Evolutionary conservation across 192 early-diverging fungal species (phyloP), one percentile per base, ranked within the genome.

Genomic region (Diversispora eburnea): DNA sequence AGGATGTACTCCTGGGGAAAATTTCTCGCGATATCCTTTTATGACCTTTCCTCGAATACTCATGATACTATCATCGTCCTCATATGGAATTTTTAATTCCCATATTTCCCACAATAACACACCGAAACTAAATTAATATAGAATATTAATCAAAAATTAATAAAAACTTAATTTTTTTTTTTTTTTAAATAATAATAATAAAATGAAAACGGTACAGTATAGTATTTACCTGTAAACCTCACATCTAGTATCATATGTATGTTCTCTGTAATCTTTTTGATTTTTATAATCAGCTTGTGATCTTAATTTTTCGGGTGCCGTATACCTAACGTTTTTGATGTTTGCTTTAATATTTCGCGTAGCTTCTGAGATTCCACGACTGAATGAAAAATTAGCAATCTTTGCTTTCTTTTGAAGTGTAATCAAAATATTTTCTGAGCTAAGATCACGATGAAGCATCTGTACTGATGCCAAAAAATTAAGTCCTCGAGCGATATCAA

Each of bases 311-410:
- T 72, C 70, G 2, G 70, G 70, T 5, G 70, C 70, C 46, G 48
- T 61, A 39, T 72, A 72, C 25, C 70, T 43, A 33, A 49, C 45
- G 13, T 43, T 47, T 19, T 57, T 20, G 12, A 41, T 55, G 25
- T 3, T 43, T 3, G 42, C 15, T 5, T 8, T 49, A 22, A 22
- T 60, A 25, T 43, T 17, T 39, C 22, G 9, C 0, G 69, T 58
- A 22, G 9, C 12, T 0, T 52, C 57, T 8, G 10, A 1, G 13
- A 61, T 5, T 0, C 8, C 22, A 17, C 58, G 10, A 41, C 70
- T 73, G 12, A 77, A 70, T 25, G 70, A 76, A 72, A 82, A 82
- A 67, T 82, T 73, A 0, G 78, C 77, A 57, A 82, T 82, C 41
- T 72, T 72, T 8, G 70, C 70, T 20, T 1, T 13, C 41, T 62